phyloP scores from a whole-genome alignment of 73 alveolate genomes.

The Diophrys appendiculata region DNA sequence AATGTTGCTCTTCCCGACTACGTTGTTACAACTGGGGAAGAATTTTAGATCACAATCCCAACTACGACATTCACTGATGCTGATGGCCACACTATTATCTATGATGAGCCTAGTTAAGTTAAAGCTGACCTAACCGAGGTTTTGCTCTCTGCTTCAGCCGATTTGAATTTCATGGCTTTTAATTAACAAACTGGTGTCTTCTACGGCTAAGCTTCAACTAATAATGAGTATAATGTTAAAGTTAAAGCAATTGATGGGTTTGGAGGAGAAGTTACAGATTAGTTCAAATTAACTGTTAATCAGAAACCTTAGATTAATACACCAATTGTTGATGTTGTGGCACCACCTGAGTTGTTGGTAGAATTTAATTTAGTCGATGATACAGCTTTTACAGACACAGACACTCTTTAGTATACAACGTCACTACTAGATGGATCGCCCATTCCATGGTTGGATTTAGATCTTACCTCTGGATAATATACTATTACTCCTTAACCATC shows the following conservation, averaged over 20 bases:
- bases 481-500: too few species aligned
- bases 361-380: not conserved
- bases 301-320: not conserved
- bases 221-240: not conserved
- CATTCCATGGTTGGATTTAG: too few species aligned
- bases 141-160: too few species aligned
- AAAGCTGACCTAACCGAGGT: too few species aligned
- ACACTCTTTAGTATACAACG: not conserved
- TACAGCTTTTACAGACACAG: not conserved
- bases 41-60: conserved; percentile 4
- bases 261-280: not conserved
- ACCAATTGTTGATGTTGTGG: not conserved
- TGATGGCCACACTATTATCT: conserved; percentile 1
- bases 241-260: not conserved
- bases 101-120: not conserved
- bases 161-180: not conserved
- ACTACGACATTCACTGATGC: conserved; percentile 11
- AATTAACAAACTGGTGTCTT: not conserved
- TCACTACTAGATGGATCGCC: too few species aligned
- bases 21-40: not conserved
- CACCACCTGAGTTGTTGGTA: not conserved
- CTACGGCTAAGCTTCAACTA: not conserved
- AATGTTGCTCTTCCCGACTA: conserved; percentile 2
- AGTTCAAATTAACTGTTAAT: not conserved
- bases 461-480: too few species aligned